Base-by-base conservation (phyloP, 805 yeast species). In the Wickerhamomyces kurtzmanii region DNA sequence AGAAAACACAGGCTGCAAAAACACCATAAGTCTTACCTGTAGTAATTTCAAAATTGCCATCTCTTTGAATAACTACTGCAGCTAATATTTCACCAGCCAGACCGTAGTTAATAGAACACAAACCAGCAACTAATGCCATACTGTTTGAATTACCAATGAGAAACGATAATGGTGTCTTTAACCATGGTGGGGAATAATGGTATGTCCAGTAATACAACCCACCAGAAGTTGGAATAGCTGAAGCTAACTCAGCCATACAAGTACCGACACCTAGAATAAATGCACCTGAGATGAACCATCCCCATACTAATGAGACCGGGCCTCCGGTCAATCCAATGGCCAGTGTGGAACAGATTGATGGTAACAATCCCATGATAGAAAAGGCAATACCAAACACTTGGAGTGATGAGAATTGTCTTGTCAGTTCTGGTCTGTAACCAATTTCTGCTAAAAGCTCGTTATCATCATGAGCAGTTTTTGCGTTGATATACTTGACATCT, bases 301-400 rank as follows among this genome's bases (percentile, higher is more conserved):
- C 77, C 85, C 85, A 77, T 5, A 75, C 62, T 30, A 75, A 58
- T 8, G 46, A 41, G 9, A 66, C 72, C 0, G 79, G 73, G 6
- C 85, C 85, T 1, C 74, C 68, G 6, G 63, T 47, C 13, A 75
- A 49, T 9, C 75, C 75, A 16, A 54, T 51, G 8, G 57, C 53
- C 5, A 74, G 39, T 12, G 64, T 57, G 5, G 78, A 66, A 0
- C 79, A 67, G 26, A 75, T 68, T 15, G 74, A 63, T 1, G 80
- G 80, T 17, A 75, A 55, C 22, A 75, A 50, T 5, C 80, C 77
- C 81, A 76, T 74, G 43, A 75, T 73, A 17, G 71, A 62, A 46
- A 72, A 75, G 5, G 81, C 75, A 32, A 75, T 71, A 27, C 81
- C 82, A 42, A 76, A 76, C 16, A 73, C 72, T 47, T 72, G 76